Conservation (phyloP, 331 rosid genomes). For the Telfairia occidentalis region DNA sequence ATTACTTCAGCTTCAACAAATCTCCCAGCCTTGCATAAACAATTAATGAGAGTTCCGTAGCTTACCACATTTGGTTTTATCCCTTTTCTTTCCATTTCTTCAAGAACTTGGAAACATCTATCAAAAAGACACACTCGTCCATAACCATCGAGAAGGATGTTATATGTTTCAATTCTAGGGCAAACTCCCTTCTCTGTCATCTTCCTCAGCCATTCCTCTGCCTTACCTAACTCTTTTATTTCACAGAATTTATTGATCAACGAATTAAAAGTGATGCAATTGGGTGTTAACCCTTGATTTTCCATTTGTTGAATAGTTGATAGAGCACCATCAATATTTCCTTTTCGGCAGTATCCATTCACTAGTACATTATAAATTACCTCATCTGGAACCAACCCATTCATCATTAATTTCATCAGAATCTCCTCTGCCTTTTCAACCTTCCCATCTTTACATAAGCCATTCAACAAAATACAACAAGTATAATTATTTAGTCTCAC, state of each 20-base stretch:
- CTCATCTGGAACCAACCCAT: constrained; percentile 39
- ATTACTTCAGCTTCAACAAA: constrained; percentile 57
- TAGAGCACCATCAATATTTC: constrained; percentile 39
- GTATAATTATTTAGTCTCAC: constrained; percentile 33
- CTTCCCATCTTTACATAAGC: constrained; percentile 56
- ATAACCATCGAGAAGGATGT: constrained; percentile 49
- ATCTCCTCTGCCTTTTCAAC: constrained; percentile 46
- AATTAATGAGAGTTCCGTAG: constrained; percentile 61
- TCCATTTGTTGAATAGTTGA: constrained; percentile 40
- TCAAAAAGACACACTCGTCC: constrained; percentile 34
- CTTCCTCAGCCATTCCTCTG: constrained; percentile 59
- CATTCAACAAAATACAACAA: constrained; percentile 41
- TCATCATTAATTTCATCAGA: constrained; percentile 35
- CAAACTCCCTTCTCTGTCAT: constrained; percentile 50
- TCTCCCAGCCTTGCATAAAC: constrained; percentile 53
- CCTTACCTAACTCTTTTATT: constrained; percentile 41
- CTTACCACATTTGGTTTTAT: constrained; percentile 59
- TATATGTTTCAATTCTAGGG: constrained; percentile 47
- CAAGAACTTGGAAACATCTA: constrained; percentile 57
- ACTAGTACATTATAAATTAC: constrained; percentile 42
- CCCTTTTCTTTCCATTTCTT: constrained; percentile 63
- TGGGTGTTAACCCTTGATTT: constrained; percentile 39
- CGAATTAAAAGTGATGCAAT: constrained; percentile 46
- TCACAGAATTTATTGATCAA: constrained; percentile 50
- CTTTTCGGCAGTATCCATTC: constrained; percentile 47